Base-by-base conservation (phyloP, 805 yeast genomes). In the Starmerella tilneyi region DNA sequence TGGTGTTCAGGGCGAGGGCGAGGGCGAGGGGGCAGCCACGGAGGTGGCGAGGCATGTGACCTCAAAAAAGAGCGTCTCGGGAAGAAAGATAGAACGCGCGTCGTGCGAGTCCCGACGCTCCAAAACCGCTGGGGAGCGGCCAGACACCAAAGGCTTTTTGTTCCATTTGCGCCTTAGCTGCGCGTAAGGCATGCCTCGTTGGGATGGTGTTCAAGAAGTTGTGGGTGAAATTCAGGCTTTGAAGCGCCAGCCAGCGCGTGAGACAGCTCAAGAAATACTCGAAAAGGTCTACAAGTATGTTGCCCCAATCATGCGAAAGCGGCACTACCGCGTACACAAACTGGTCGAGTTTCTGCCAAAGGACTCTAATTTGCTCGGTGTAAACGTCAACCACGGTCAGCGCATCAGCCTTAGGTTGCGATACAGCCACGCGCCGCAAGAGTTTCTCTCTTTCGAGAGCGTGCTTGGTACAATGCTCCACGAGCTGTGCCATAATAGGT, bases 331-430 rank as follows among this genome's bases (percentile, higher is more conserved):
- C 43, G 89, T 88, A 2, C 78, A 76, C 0, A 64, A 72, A 0
- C 60, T 89, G 13, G 74, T 81, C 51, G 97, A 89, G 61, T 83
- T 89, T 74, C 81, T 68, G 50, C 97, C 97, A 3, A 78, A 73
- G 50, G 69, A 74, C 56, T 67, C 72, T 2, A 62, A 70, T 13
- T 64, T 89, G 17, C 64, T 88, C 11, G 97, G 97, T 0, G 64
- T 86, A 51, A 89, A 89, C 61, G 85, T 85, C 7, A 84, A 84
- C 58, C 63, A 63, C 6, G 97, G 97, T 1, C 66, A 66, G 48
- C 81, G 81, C 59, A 77, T 89, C 16, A 71, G 80, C 59, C 57
- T 89, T 9, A 61, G 96, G 47, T 65, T 89, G 28, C 67, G 97
- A 46, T 71, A 73, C 24, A 74, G 77, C 6, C 60, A 65, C 17